Evolutionary conservation across 1,139 yeast species (phyloP), one percentile per base, ranked within the genome.

Genomic region (Candida mesenterica): DNA sequence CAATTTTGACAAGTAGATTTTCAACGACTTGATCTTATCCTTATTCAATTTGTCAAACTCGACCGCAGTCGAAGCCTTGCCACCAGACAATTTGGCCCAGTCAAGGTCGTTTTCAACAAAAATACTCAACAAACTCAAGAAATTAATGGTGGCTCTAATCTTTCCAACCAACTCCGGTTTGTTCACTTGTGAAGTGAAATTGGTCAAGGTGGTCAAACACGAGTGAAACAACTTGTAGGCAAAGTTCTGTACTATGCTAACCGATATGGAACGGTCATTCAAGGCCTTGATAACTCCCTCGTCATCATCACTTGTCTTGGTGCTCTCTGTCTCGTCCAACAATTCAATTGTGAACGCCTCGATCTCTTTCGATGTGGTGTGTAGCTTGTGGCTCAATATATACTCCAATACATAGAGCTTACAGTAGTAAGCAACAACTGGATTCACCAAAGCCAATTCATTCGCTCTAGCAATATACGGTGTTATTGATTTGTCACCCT

Each of bases 361-460:
- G 14, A 75, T 74, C 3, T 69, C 77, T 10, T 68, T 61, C 39
- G 76, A 72, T 2, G 59, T 50, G 15, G 68, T 57, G 51, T 87
- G 95, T 18, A 80, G 63, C 43, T 77, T 75, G 34, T 73, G 59
- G 32, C 68, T 69, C 19, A 87, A 61, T 6, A 87, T 80, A 48
- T 75, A 67, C 51, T 86, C 88, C 8, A 82, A 79, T 0, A 86
- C 85, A 47, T 81, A 79, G 26, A 75, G 53, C 51, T 71, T 69
- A 54, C 84, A 78, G 52, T 72, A 77, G 53, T 79, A 79, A 15
- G 82, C 63, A 20, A 79, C 68, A 10, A 76, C 58, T 0, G 84
- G 82, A 40, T 79, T 77, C 15, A 65, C 68, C 1, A 49, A 39
- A n/a, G 57, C 62, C 26, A 80, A 48, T 46, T 80, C 86, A 9